These are phyloP conservation scores for Aureobasidium sp. DNA, from an alignment of 2,329 filamentous ascomycete species.

Conservation along the genomic window DNA sequence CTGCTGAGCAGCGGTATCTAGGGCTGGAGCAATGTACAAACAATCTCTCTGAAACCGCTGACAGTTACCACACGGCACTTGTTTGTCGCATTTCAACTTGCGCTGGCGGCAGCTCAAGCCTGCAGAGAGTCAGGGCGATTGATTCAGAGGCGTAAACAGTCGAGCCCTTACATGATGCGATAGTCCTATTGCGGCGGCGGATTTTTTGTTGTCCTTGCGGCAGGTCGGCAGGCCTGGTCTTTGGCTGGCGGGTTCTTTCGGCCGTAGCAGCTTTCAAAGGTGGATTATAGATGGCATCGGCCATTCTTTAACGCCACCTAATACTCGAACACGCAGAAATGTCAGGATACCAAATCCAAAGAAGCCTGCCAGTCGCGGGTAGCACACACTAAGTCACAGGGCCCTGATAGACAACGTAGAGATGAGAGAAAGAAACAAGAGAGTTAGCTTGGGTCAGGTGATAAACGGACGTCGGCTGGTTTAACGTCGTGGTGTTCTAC, in stretches of 20 bases:
- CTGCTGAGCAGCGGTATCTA: conserved; percentile 61
- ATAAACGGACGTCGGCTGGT: background rate
- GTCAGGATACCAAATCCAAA: background rate
- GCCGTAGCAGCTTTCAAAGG: conserved; percentile 5
- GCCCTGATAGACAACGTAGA: conserved; percentile 1
- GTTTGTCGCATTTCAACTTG: conserved; percentile 71
- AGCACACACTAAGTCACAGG: background rate
- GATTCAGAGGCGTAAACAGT: conserved; percentile 7
- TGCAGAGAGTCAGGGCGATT: background rate
- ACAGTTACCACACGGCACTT: conserved; percentile 62
- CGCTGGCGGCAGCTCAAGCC: conserved; percentile 61
- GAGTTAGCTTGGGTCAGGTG: conserved; percentile 8
- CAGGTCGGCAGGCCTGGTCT: conserved; percentile 6
- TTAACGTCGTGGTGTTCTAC: background rate
- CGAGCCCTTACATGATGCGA: conserved; percentile 10
- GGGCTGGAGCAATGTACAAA: conserved; percentile 55
- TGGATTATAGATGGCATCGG: conserved; percentile 4
- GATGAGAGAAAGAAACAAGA: conserved; percentile 8
- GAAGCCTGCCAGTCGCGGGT: background rate
- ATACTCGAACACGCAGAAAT: background rate
- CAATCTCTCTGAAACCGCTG: conserved; percentile 43
- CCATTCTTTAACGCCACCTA: conserved; percentile 9
- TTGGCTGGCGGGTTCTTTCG: conserved; percentile 9
- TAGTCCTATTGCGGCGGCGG: conserved; percentile 12
- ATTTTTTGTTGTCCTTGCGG: conserved; percentile 12